Conservation (phyloP, 1,284 basidiomycete genomes). For the Leucoagaricus sp. region DNA sequence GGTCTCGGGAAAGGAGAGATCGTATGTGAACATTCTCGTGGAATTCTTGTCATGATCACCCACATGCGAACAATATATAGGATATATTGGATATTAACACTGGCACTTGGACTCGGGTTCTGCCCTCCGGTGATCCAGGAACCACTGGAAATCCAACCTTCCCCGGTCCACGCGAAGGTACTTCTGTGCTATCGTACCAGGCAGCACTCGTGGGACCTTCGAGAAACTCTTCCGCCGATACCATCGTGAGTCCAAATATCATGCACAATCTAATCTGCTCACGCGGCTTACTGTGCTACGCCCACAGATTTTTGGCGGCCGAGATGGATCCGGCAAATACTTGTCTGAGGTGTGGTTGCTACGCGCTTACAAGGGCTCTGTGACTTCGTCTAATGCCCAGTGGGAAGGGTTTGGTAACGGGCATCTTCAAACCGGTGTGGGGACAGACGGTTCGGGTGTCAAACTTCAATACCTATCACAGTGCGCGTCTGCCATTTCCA, state of each 20-base stretch:
- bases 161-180: conserved; percentile 69
- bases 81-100: conserved; percentile 62
- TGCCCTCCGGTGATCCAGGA: conserved; percentile 75
- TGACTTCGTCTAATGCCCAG: conserved; percentile 51
- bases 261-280: conserved; percentile 1
- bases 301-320: conserved; percentile 66
- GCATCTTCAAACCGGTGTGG: conserved; percentile 54
- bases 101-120: conserved; percentile 69
- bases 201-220: conserved; percentile 57
- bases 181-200: conserved; percentile 58
- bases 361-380: conserved; percentile 61
- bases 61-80: conserved; percentile 35
- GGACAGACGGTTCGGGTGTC: conserved; percentile 71
- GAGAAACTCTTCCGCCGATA: conserved; percentile 58
- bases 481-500: conserved; percentile 39
- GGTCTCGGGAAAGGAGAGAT: conserved; percentile 68
- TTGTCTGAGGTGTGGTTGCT: conserved; percentile 77
- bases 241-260: conserved; percentile 44
- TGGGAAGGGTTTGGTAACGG: conserved; percentile 71
- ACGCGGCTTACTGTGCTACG: too few relatives aligned
- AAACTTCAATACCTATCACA: conserved; percentile 54
- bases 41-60: conserved; percentile 7
- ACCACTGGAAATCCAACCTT: conserved; percentile 44
- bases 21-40: conserved; percentile 39
- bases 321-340: conserved; percentile 63